phyloP scores from a whole-genome alignment of 257 asterid genomes.

The Agastache rugosa region DNA sequence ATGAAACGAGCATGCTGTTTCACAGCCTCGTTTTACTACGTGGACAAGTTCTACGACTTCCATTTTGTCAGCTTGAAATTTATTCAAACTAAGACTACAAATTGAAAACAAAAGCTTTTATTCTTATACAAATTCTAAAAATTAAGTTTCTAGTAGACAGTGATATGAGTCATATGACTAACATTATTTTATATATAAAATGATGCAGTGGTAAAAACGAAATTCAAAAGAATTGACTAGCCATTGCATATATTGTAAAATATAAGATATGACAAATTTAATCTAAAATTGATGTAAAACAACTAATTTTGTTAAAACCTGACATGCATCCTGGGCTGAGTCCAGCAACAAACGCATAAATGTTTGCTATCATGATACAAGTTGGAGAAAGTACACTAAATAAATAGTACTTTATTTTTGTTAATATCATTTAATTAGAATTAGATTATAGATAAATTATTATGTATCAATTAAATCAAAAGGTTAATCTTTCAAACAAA shows the following conservation, averaged over 20 bases:
- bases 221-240: background rate
- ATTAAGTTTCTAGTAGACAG: background rate
- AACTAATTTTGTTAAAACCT: background rate
- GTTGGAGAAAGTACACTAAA: background rate
- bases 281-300: background rate
- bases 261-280: background rate
- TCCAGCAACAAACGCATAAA: background rate
- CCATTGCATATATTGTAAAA: background rate
- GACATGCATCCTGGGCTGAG: background rate
- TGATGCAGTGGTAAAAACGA: background rate
- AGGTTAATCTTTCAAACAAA: too few relatives aligned
- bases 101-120: background rate
- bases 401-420: background rate
- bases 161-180: background rate
- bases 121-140: background rate
- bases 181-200: background rate
- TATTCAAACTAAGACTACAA: conserved; percentile 5
- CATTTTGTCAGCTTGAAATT: background rate
- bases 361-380: background rate
- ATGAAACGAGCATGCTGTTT: too few relatives aligned
- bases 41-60: background rate
- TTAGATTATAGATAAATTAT: too few relatives aligned
- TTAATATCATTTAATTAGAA: too few relatives aligned
- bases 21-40: background rate
- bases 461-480: too few relatives aligned